Evolutionary conservation across 176 grass and related monocot species (phyloP).

Genomic region (Lolium perenne): DNA sequence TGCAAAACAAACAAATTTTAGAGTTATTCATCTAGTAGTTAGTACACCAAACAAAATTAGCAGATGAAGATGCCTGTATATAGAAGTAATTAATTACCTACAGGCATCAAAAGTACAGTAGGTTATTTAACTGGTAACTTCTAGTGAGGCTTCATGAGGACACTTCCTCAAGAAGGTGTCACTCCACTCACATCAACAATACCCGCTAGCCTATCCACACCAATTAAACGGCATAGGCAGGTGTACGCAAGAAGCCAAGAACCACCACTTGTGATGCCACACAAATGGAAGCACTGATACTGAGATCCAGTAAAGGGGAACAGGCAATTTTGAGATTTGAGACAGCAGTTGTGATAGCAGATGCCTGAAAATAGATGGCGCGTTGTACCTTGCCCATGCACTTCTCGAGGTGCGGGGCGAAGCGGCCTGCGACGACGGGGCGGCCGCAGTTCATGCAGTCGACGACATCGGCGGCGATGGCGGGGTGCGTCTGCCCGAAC

Average conservation of each 20-base stretch:
- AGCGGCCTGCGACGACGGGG: slow-evolving; percentile 77
- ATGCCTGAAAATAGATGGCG: background rate
- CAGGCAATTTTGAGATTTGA: background rate
- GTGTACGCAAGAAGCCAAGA: background rate
- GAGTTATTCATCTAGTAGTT: slow-evolving; percentile 3
- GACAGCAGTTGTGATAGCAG: background rate
- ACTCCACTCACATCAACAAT: slow-evolving; percentile 23
- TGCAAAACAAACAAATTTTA: background rate
- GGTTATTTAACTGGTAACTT: background rate
- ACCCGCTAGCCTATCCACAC: background rate
- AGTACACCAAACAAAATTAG: background rate
- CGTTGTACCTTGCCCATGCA: slow-evolving; percentile 95
- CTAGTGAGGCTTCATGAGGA: background rate
- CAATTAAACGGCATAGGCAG: background rate
- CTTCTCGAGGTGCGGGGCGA: slow-evolving; percentile 96
- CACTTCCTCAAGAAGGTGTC: background rate
- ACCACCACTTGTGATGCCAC: background rate
- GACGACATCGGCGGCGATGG: slow-evolving; percentile 73
- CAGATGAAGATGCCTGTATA: background rate
- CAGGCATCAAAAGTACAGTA: background rate
- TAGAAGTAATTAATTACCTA: slow-evolving; percentile 1
- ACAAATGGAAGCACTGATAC: background rate
- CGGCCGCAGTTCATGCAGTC: slow-evolving; percentile 94
- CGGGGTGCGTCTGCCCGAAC: slow-evolving; percentile 81
- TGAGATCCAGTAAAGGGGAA: slow-evolving; percentile 14